phyloP scores from a whole-genome alignment of 768 basidiomycete genomes.

The Suillus spraguei region DNA sequence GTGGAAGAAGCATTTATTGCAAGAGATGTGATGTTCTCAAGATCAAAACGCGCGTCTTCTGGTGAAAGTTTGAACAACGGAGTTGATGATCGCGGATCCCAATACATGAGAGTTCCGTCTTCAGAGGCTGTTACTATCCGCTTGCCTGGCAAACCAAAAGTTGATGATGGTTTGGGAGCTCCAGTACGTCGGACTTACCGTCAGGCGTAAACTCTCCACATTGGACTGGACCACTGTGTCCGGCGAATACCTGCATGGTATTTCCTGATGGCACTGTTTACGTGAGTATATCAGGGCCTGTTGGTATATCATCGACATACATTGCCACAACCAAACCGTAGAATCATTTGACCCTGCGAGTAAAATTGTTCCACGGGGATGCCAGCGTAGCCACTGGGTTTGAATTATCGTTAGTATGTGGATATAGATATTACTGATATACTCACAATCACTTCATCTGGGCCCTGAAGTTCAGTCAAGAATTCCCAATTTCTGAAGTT shows the following conservation, averaged over 20 bases:
- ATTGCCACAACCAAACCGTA: slow-evolving; percentile 96
- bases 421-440: slow-evolving; percentile 7
- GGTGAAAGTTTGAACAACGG: slow-evolving; percentile 82
- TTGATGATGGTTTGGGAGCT: not conserved
- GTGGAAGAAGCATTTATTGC: slow-evolving; percentile 86
- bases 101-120: slow-evolving; percentile 81
- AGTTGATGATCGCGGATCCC: slow-evolving; percentile 83
- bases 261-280: slow-evolving; percentile 86
- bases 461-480: slow-evolving; percentile 88
- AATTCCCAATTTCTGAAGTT: slow-evolving; percentile 90
- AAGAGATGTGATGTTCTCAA: slow-evolving; percentile 86
- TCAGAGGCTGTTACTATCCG: slow-evolving; percentile 85
- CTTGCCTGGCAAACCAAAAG: slow-evolving; percentile 57
- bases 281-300: slow-evolving; percentile 8
- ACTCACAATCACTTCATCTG: slow-evolving; percentile 92
- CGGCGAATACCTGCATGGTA: slow-evolving; percentile 95
- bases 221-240: slow-evolving; percentile 82
- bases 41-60: slow-evolving; percentile 70
- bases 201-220: slow-evolving; percentile 93
- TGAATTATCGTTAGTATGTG: slow-evolving; percentile 35
- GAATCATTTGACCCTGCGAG: slow-evolving; percentile 92
- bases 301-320: slow-evolving; percentile 47
- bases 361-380: slow-evolving; percentile 88
- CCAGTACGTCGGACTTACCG: slow-evolving; percentile 44
- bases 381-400: slow-evolving; percentile 89